Percentiles rank a stretch among this genome's conserved stretches.
Evolutionary conservation across 2,329 filamentous ascomycete genomes (phyloP).

Genomic region (Claviceps capensis): DNA sequence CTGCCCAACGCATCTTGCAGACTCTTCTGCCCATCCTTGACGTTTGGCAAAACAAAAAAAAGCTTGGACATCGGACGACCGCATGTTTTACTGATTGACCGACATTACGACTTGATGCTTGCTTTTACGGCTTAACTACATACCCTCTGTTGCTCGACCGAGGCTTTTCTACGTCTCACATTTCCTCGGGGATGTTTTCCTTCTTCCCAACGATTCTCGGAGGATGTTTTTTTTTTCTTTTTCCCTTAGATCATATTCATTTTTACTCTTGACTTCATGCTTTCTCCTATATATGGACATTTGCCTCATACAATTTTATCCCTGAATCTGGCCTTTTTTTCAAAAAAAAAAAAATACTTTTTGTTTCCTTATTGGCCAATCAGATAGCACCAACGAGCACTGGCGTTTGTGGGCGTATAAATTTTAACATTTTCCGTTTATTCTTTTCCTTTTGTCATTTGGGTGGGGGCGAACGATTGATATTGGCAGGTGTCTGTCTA

Average conservation of each 20-base stretch:
- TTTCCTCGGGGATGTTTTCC: not conserved
- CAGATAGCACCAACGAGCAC: too few species aligned
- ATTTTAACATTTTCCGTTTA: too few species aligned
- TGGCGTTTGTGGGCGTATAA: too few species aligned
- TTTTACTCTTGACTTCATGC: not conserved
- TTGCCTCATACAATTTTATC: not conserved
- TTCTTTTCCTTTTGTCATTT: too few species aligned
- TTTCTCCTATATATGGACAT: not conserved
- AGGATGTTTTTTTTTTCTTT: not conserved
- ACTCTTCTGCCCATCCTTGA: constrained; percentile 7
- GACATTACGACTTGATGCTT: constrained; percentile 9
- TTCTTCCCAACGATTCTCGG: not conserved
- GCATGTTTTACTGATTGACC: constrained; percentile 2
- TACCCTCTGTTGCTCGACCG: not conserved
- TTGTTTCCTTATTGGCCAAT: too few species aligned
- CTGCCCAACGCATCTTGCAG: constrained; percentile 13
- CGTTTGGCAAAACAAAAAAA: constrained; percentile 6
- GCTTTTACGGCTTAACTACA: constrained; percentile 3
- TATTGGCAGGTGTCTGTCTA: too few species aligned
- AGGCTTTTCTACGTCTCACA: not conserved
- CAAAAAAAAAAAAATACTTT: too few species aligned
- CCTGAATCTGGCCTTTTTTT: constrained; percentile 4
- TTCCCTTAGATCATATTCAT: not conserved
- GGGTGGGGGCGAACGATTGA: too few species aligned
- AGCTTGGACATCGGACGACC: constrained; percentile 4